Conservation (phyloP, 2,329 filamentous ascomycete species). For the Ophiocordyceps unilateralis region DNA sequence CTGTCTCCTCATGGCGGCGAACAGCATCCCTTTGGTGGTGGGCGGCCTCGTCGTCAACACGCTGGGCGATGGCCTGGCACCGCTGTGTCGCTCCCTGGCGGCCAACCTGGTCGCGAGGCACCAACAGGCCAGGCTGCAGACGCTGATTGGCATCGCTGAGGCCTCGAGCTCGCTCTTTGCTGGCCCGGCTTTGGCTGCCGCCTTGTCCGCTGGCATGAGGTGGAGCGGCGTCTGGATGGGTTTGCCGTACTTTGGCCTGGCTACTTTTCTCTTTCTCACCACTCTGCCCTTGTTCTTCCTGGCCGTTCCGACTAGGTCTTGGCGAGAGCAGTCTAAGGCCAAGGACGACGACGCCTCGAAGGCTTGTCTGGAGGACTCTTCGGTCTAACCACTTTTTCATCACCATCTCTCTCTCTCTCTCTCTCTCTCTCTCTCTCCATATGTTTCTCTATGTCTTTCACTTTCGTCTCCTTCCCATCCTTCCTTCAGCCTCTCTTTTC, state of each 20-base stretch:
- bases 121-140: conserved; percentile 11
- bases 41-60: conserved; percentile 8
- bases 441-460: too few relatives aligned
- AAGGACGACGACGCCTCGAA: too few relatives aligned
- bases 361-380: too few relatives aligned
- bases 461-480: too few relatives aligned
- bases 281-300: conserved; percentile 1
- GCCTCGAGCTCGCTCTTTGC: conserved; percentile 8
- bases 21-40: conserved; percentile 5
- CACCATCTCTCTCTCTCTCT: too few relatives aligned
- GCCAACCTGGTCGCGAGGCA: conserved; percentile 6
- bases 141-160: conserved; percentile 11
- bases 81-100: conserved; percentile 8
- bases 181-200: conserved; percentile 10
- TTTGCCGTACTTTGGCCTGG: conserved; percentile 8
- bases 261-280: conserved; percentile 1
- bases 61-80: conserved; percentile 5
- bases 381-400: too few relatives aligned
- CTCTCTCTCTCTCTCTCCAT: too few relatives aligned
- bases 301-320: neutral
- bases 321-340: too few relatives aligned
- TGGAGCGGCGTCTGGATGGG: conserved; percentile 9
- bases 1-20: conserved; percentile 6
- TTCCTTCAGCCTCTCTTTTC: too few relatives aligned
- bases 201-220: conserved; percentile 9